These are phyloP conservation scores for Boletus holoroseus DNA, from an alignment of 1,284 basidiomycete genomes.

Conservation along the genomic window DNA sequence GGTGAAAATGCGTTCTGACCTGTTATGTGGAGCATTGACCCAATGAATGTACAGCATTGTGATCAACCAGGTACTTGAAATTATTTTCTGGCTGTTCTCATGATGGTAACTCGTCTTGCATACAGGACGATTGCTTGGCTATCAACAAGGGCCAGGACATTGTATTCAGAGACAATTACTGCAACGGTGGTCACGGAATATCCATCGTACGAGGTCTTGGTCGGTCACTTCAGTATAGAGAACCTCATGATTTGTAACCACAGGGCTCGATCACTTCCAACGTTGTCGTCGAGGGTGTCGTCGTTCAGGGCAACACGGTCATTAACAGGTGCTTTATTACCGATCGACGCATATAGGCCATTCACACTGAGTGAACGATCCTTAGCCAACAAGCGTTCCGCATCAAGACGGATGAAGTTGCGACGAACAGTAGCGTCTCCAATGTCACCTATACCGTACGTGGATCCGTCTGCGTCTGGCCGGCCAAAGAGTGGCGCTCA, in stretches of 20 bases:
- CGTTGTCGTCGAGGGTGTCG: constrained; percentile 43
- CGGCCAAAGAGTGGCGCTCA: not conserved
- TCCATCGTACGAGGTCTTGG: constrained; percentile 40
- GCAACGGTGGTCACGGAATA: constrained; percentile 55
- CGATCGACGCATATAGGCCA: not conserved
- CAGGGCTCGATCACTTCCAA: constrained; percentile 50
- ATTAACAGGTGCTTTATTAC: constrained; percentile 34
- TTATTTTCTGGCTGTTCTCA: not conserved
- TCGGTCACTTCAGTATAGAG: not conserved
- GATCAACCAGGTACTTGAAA: constrained; percentile 28
- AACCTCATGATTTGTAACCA: not conserved
- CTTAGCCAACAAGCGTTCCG: constrained; percentile 35
- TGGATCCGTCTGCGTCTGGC: not conserved
- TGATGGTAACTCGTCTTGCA: not conserved
- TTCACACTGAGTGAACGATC: constrained; percentile 3
- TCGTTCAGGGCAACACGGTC: constrained; percentile 46
- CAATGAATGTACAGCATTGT: constrained; percentile 16
- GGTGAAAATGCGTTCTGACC: constrained; percentile 22
- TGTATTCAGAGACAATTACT: constrained; percentile 48
- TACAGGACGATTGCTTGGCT: constrained; percentile 58
- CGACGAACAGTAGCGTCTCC: constrained; percentile 38
- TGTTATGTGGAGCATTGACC: constrained; percentile 5
- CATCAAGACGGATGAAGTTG: constrained; percentile 41
- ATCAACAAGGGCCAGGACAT: constrained; percentile 56
- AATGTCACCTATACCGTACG: constrained; percentile 40